Conservation (phyloP, 176 grass and related monocot species). For the Aegilops speltoides region DNA sequence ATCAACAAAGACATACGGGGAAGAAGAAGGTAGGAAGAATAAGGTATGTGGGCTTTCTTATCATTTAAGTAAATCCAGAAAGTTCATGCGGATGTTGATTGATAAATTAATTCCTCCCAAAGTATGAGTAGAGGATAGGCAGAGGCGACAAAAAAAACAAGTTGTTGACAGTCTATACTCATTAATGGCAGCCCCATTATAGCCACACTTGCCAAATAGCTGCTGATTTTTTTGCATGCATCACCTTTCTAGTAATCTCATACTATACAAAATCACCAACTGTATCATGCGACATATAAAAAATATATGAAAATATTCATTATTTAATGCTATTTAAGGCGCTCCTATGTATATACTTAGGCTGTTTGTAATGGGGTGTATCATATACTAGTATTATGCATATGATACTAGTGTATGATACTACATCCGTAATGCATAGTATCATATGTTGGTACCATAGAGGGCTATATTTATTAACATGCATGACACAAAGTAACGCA, state of each 20-base stretch:
- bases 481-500: too few relatives aligned
- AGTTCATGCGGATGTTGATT: not conserved
- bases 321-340: not conserved
- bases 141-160: conserved; percentile 20
- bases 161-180: conserved; percentile 6
- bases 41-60: not conserved
- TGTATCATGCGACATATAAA: not conserved
- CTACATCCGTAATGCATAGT: too few relatives aligned
- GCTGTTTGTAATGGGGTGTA: too few relatives aligned
- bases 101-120: conserved; percentile 4
- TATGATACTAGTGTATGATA: too few relatives aligned
- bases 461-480: too few relatives aligned
- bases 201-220: not conserved
- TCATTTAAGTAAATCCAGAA: not conserved
- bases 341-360: not conserved
- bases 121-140: not conserved
- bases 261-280: too few relatives aligned
- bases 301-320: not conserved
- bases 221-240: not conserved
- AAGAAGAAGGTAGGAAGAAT: too few relatives aligned
- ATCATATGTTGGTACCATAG: too few relatives aligned
- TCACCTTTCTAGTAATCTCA: not conserved
- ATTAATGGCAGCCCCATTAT: conserved; percentile 33
- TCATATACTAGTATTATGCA: too few relatives aligned
- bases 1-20: too few relatives aligned